phyloP scores from a whole-genome alignment of 2,329 filamentous ascomycete genomes.

The Pestalotiopsis sp. region DNA sequence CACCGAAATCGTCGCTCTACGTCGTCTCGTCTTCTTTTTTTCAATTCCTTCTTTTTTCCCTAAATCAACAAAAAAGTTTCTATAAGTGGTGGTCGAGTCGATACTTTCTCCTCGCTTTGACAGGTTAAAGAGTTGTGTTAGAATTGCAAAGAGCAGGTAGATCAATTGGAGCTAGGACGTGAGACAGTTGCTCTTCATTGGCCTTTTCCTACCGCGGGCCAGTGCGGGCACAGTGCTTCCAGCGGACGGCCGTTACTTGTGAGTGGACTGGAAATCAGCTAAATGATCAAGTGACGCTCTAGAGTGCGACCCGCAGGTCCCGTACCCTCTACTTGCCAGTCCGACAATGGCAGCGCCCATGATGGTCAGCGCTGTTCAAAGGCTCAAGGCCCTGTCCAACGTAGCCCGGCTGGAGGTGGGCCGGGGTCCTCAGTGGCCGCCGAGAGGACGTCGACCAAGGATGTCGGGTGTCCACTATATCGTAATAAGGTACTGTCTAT shows the following conservation, averaged over 20 bases:
- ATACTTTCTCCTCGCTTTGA: background rate
- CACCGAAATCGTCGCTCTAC: background rate
- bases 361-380: background rate
- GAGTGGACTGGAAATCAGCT: conserved; percentile 8
- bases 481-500: background rate
- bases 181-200: conserved; percentile 10
- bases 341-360: background rate
- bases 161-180: conserved; percentile 5
- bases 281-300: conserved; percentile 15
- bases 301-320: background rate
- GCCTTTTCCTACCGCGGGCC: background rate
- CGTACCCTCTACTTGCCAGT: conserved; percentile 10
- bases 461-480: background rate
- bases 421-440: background rate
- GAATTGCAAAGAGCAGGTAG: conserved; percentile 11
- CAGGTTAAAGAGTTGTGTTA: conserved; percentile 4
- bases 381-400: background rate
- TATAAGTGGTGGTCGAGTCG: background rate
- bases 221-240: conserved; percentile 2
- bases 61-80: background rate
- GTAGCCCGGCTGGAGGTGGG: background rate
- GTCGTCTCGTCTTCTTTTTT: background rate
- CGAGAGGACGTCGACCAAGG: background rate
- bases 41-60: background rate
- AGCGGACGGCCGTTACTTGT: conserved; percentile 7